Base-by-base conservation (phyloP, 306 rosid species). In the Fragaria ananassa region DNA sequence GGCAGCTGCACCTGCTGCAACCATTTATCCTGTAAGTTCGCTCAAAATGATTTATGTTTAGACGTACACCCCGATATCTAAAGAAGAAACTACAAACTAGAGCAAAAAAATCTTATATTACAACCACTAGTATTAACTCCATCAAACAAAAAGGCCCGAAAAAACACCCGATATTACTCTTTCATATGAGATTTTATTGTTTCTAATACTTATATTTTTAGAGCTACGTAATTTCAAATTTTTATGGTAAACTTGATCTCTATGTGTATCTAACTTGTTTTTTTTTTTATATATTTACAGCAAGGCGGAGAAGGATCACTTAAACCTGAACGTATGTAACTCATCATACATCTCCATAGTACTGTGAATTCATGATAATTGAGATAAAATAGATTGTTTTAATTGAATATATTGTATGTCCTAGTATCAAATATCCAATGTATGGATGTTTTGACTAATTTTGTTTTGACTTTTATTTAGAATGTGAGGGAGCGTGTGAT, bases 401-500 rank as follows among this genome's bases (percentile, higher is more conserved):
- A n/a, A 2, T 56, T 8, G 10, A 8, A 8, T 21, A 7, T 8
- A 8, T 21, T 21, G 4, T 56, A 2, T 21, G 14, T 1, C 5
- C 8, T 53, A 8, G 60, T 6, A 19, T 53, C 60, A 21, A 56
- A 8, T 21, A 21, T 56, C 8, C 11, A 6, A 19, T 27, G 10
- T 10, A 56, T 10, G 25, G 3, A 2, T 10, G 25, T 10, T n/a
- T 15, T 9, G 65, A 60, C 31, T 25, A 23, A 60, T 27, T 25
- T 12, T 27, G 11, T 60, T 25, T 10, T 60, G 3, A 5, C 4
- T 23, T 60, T 31, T 63, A 3, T 14, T 15, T 35, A 77, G 86
- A 79, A 1, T 83, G 86, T 31, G 45, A 47, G 19, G 41, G 0
- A 8, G 83, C 86, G n/a, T 83, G 86, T 10, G 58, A 9, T 2